Evolutionary conservation across 345 rosid species (phyloP).

Genomic region (Gossypium australe): DNA sequence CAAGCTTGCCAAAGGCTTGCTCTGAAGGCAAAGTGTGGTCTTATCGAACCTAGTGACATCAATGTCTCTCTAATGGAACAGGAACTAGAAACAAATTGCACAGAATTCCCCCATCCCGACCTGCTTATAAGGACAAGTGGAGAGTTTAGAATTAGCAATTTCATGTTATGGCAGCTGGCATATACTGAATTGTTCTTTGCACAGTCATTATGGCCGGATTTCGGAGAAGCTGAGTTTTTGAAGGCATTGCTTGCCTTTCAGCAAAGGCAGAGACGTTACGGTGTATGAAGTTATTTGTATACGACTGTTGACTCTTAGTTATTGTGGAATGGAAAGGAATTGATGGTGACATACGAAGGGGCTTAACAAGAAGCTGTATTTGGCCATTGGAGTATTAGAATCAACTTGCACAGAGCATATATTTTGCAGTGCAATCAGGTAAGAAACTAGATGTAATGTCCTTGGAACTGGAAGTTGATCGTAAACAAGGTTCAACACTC

Average conservation of each 20-base stretch:
- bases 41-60: conserved; percentile 17
- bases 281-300: not conserved
- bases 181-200: conserved; percentile 27
- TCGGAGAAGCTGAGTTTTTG: conserved; percentile 27
- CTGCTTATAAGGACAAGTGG: conserved; percentile 24
- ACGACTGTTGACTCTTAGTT: not conserved
- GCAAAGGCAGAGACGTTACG: conserved; percentile 15
- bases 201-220: conserved; percentile 22
- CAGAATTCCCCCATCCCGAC: conserved; percentile 18
- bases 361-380: not conserved
- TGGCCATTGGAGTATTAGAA: not conserved
- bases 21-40: conserved; percentile 20
- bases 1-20: conserved; percentile 34
- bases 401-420: not conserved
- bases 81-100: conserved; percentile 22
- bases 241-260: conserved; percentile 26
- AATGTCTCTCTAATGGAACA: conserved; percentile 16
- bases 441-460: not conserved
- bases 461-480: not conserved
- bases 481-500: not conserved
- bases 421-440: not conserved
- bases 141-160: conserved; percentile 27
- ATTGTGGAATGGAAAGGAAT: not conserved
- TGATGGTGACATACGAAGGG: not conserved
- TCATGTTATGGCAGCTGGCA: conserved; percentile 27